A percentile compares a stretch with the other conserved stretches of the same genome.
Conservation (phyloP, 202 grass and related monocot genomes). For the Elaeis oleifera region DNA sequence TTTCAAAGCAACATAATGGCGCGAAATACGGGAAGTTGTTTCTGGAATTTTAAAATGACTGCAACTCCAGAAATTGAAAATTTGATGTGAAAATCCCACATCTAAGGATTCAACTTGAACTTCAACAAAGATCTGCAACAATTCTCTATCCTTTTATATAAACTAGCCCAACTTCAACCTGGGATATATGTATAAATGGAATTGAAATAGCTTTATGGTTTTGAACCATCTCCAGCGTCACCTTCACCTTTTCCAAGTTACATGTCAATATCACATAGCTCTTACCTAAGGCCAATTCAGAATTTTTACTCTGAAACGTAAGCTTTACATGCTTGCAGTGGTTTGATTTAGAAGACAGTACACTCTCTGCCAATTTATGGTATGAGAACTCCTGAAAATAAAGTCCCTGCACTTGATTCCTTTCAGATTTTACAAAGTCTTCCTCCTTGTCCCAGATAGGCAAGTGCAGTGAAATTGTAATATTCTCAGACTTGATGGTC, state of each 20-base stretch:
- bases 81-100: conserved; percentile 80
- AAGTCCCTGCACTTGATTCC: conserved; percentile 17
- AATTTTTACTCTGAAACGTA: conserved; percentile 69
- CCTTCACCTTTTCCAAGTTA: conserved; percentile 63
- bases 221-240: conserved; percentile 67
- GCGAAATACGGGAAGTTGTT: conserved; percentile 33
- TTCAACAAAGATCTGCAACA: conserved; percentile 42
- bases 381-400: conserved; percentile 15
- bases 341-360: conserved; percentile 32
- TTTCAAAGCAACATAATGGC: conserved; percentile 44
- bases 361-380: conserved; percentile 22
- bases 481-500: conserved; percentile 60
- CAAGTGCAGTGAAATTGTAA: conserved; percentile 59
- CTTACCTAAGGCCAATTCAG: conserved; percentile 42
- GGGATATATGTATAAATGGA: conserved; percentile 71
- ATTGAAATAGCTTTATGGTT: conserved; percentile 45
- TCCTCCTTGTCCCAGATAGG: conserved; percentile 56
- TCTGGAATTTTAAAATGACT: conserved; percentile 51
- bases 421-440: conserved; percentile 24
- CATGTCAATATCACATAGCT: conserved; percentile 45
- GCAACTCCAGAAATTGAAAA: conserved; percentile 70
- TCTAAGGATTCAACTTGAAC: conserved; percentile 70
- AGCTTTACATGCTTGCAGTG: conserved; percentile 54
- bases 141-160: conserved; percentile 28
- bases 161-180: conserved; percentile 52